Base-by-base conservation (phyloP, 352 stramenopile species). In the Elongisporangium undulatum region DNA sequence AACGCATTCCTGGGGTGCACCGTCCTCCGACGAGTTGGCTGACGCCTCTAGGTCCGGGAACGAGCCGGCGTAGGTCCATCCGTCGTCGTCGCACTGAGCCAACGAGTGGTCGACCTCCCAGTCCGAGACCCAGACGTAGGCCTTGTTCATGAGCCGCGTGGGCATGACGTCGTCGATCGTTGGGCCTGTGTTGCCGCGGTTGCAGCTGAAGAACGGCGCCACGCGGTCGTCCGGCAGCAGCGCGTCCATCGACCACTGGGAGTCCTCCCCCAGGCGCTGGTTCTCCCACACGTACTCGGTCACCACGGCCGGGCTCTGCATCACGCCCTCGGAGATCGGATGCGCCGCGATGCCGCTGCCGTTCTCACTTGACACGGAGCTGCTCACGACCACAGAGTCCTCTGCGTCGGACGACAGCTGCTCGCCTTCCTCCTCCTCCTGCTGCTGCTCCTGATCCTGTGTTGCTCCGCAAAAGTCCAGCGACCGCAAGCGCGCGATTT, bases 91-190 rank as follows among this genome's bases (percentile, higher is more conserved):
- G 41, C 68, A 85, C 16, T 73, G 66, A 3, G 69, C 56, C 9
- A 90, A 56, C n/a, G 71, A 69, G 22, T 45, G 55, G 57, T 92
- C 85, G 7, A 90, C 58, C 8, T 85, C 64, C 85, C 85, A 94
- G 21, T 77, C 72, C 19, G 73, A 81, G 41, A 91, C 53, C 85
- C 85, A 94, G 54, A 90, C 59, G 50, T 90, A 78, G 22, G 78
- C 67, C 55, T 92, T 92, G 58, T 80, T 89, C 49, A 90, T 63
- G 62, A 92, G 51, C 10, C 82, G 69, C 21, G 69, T 67, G 16
- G 82, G 79, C 45, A 92, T 72, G n/a, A 86, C 79, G 50, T 89
- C 80, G n/a, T 67, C 57, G 19, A 92, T 66, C 15, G 68, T 66
- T 57, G 79, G 60, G 39, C 81, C 81, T 22, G 88, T 64, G 48